Evolutionary conservation across 208 protist genomes (phyloP), one percentile per base, ranked within the genome.

Genomic region (Trypanosoma congolense): DNA sequence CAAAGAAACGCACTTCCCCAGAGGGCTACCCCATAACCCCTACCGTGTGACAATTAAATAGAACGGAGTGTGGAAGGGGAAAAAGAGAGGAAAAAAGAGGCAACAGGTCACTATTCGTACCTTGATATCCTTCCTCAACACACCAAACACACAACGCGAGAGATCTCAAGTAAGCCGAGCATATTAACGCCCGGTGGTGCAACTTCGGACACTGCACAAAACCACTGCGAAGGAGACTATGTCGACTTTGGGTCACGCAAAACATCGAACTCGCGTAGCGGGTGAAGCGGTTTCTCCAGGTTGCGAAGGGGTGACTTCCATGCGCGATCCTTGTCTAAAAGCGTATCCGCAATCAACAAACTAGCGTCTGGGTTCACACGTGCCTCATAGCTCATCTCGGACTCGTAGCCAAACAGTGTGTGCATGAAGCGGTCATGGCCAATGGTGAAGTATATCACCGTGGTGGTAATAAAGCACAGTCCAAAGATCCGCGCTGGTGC

Each of bases 391-490:
- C 89, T 73, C 82, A 90, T 92, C 67, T 95, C 88, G 19, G 82
- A 91, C 76, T 95, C 88, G 54, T 92, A 95, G 5, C 88, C 88
- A 21, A 92, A 64, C 25, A 95, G 47, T 6, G 61, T 80, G 51
- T 95, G 84, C 53, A 92, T 61, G 58, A 95, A 95, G 31, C 61
- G 25, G 65, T 95, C 88, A 66, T 95, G 81, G 1, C 88, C 88
- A 26, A 90, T 55, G 18, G 46, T 47, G 30, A 83, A 81, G 76
- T 95, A 95, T 41, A 84, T 58, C 1, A 54, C 35, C 19, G 65
- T 56, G 22, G 70, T 67, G 8, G 70, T 69, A 21, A 80, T 6
- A 16, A 83, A 56, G 8, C 75, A 70, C 43, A 85, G 41, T 33
- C 86, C 81, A 61, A 93, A 88, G 46, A 93, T 66, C 43, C 86